Evolutionary conservation across 306 rosid genomes (phyloP), one percentile per base, ranked within the genome.

Genomic region (Inga laurina): DNA sequence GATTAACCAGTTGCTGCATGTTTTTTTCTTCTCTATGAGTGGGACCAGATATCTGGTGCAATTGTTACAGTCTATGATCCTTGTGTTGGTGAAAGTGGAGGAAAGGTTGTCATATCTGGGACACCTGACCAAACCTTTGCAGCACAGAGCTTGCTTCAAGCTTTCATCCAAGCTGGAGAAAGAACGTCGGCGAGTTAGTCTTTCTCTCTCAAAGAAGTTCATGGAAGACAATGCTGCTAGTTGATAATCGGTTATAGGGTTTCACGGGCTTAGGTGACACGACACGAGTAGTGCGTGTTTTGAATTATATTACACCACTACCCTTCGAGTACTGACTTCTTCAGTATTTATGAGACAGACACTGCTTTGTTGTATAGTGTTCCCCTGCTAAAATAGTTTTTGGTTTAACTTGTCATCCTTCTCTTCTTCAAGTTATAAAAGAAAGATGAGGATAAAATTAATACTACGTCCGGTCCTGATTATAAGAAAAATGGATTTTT

Each of bases 11-110:
- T 74, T 21, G 57, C 74, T 79, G 68, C 15, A 71, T 71, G 19
- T 41, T 70, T 18, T n/a, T n/a, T 11, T n/a, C 9, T 82, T 79
- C 1, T 32, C 7, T 11, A 64, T 13, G 71, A 65, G 45, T 84
- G 78, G 45, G 19, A 89, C 27, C 95, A 91, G 95, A 91, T 91
- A 83, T 91, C 95, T 79, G 95, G 95, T 51, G 95, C 95, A 65
- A 85, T 48, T 82, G 95, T 91, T 8, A 75, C 71, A 11, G 93
- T 88, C 43, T 88, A 74, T 77, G 91, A 91, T 85, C 93, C 95
- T 75, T 56, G 81, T 32, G 83, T 10, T 24, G 90, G 93, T 9
- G 84, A 77, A 83, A 83, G 82, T 80, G 88, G 84, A 77, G 94
- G 93, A 52, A 89, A 79, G 89, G 90, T 89, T 72, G 84, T 91